Base-by-base conservation (phyloP, 2,329 filamentous ascomycete genomes). In the Botrytis fabae region DNA sequence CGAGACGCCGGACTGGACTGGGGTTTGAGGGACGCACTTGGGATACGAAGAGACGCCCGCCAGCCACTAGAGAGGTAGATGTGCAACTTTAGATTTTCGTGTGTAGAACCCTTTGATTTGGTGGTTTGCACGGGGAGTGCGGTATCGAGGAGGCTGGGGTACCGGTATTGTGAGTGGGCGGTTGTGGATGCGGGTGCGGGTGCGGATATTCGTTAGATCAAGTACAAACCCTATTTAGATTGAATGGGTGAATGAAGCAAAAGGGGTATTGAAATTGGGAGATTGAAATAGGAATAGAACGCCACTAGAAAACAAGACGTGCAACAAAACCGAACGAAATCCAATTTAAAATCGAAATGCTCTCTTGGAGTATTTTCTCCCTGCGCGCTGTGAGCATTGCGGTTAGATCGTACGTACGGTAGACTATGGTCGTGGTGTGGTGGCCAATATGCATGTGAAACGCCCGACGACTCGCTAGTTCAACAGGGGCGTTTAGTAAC, bases 1-100 rank as follows among this genome's bases (percentile, higher is more conserved):
- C 60, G 38, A 62, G 60, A 62, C 38, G 38, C 60, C 60, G 60
- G 60, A 62, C 38, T 32, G n/a, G 51, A 28, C n/a, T 28, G 51
- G n/a, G 51, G 14, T 57, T 28, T 54, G 51, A 28, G n/a, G 51
- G 25, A 32, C 4, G 9, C 10, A 54, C 5, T 64, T 32, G 20
- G n/a, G 18, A 64, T 46, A 35, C 10, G 5, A 22, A 22, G 28
- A 38, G 40, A 22, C 28, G 44, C 40, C 35, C 4, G 38, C 38
- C 38, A 38, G 28, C n/a, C 40, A 46, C 62, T 64, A 46, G 40
- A 32, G 42, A 44, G 12, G 4, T 46, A 64, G 40, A 64, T 32
- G 42, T 64, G n/a, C 40, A 64, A 64, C n/a, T 60, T 32, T 25
- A 18, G 4, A 35, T 35, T 35, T 22, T 35, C 5, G 51, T 18